Evolutionary conservation across 1,284 basidiomycete species (phyloP).

Genomic region (Ustilago shanxiensis): DNA sequence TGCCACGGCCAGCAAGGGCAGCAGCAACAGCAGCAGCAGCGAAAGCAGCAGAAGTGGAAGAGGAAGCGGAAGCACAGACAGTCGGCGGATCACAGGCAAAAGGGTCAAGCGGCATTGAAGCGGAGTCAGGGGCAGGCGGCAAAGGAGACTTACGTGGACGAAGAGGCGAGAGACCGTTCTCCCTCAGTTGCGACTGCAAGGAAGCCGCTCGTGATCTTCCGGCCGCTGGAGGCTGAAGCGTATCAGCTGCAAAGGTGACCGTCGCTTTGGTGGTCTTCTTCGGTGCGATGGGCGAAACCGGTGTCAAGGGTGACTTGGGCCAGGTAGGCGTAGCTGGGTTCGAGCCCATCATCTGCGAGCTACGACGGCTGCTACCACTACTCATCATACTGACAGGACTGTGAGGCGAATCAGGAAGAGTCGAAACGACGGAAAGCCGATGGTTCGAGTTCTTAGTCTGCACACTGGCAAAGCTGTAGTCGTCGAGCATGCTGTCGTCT

Average conservation of each 20-base stretch:
- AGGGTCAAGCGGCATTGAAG: not conserved
- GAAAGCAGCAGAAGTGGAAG: slow-evolving; percentile 15
- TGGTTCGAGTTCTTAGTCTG: slow-evolving; percentile 36
- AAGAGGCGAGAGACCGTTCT: slow-evolving; percentile 11
- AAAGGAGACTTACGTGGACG: slow-evolving; percentile 29
- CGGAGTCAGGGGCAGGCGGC: slow-evolving; percentile 3
- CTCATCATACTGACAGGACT: slow-evolving; percentile 24
- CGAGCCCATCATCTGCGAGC: slow-evolving; percentile 31
- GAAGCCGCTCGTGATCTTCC: slow-evolving; percentile 25
- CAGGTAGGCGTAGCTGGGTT: slow-evolving; percentile 33
- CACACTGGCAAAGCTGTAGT: slow-evolving; percentile 38
- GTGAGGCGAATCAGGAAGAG: slow-evolving; percentile 24
- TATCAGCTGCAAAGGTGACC: slow-evolving; percentile 28
- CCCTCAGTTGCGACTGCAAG: slow-evolving; percentile 20
- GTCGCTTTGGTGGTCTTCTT: slow-evolving; percentile 15
- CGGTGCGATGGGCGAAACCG: slow-evolving; percentile 19
- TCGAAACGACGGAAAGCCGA: slow-evolving; percentile 20
- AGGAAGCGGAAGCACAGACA: slow-evolving; percentile 3
- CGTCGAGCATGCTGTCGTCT: slow-evolving; percentile 38
- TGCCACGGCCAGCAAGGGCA: no score
- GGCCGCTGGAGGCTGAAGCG: slow-evolving; percentile 10
- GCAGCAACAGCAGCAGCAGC: slow-evolving; percentile 9
- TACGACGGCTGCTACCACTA: slow-evolving; percentile 24
- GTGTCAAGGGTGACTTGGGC: slow-evolving; percentile 44
- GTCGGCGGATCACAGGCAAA: not conserved